Evolutionary conservation across 1,284 basidiomycete genomes (phyloP).

Genomic region (Bothia castanella): DNA sequence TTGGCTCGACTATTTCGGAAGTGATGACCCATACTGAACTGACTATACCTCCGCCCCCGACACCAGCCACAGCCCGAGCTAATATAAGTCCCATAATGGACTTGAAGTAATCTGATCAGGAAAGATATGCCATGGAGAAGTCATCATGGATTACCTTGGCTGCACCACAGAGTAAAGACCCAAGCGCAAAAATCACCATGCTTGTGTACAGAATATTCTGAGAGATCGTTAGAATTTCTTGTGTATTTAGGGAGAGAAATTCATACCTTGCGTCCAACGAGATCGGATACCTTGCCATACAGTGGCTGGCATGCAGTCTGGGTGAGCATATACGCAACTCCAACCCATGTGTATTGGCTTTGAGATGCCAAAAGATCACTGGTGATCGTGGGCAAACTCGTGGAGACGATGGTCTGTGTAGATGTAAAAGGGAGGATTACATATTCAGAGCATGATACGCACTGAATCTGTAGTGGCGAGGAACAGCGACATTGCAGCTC

Average conservation of each 20-base stretch:
- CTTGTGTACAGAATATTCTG: constrained; percentile 65
- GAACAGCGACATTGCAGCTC: constrained; percentile 71
- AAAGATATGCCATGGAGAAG: constrained; percentile 11
- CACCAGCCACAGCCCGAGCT: constrained; percentile 58
- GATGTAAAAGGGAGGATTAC: constrained; percentile 18
- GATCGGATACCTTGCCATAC: constrained; percentile 72
- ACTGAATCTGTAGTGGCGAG: constrained; percentile 81
- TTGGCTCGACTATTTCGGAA: constrained; percentile 68
- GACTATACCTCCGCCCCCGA: constrained; percentile 79
- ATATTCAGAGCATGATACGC: constrained; percentile 30
- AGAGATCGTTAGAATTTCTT: constrained; percentile 6
- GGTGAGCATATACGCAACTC: constrained; percentile 74
- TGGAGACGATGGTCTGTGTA: constrained; percentile 73
- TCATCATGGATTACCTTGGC: constrained; percentile 47
- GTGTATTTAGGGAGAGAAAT: constrained; percentile 4
- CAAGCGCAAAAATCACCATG: constrained; percentile 65
- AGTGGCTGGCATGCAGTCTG: constrained; percentile 79
- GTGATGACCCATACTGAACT: constrained; percentile 79
- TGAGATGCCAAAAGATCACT: constrained; percentile 60
- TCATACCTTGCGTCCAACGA: constrained; percentile 68
- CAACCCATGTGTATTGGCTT: constrained; percentile 79
- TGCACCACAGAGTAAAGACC: constrained; percentile 67
- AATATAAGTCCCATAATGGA: constrained; percentile 56
- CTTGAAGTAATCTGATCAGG: constrained; percentile 37
- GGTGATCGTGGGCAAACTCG: constrained; percentile 71